Base-by-base conservation (phyloP, 2,329 filamentous ascomycete genomes). In the Echinosphaeria canescens region DNA sequence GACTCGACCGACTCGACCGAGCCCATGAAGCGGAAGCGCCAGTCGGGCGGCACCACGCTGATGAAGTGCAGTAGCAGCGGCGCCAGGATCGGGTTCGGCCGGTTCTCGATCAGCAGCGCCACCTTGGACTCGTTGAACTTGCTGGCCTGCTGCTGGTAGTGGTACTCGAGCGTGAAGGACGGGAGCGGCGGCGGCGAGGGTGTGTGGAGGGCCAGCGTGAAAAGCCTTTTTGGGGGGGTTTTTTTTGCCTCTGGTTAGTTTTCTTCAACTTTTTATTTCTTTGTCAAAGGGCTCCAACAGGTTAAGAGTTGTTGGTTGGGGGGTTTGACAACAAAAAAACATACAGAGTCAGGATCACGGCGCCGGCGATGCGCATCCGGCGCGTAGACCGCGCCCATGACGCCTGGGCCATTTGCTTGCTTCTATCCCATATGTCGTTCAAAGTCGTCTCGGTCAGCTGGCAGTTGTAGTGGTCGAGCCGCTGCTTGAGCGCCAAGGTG, bases 21-120 rank as follows among this genome's bases (percentile, higher is more conserved):
- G 27, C 59, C 59, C 33, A 63, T 48, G 38, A 63, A 61, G 32
- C 58, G 38, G 38, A 63, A 61, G 24, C 51, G 53, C 60, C 60
- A 65, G 37, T 64, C 59, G 5, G 55, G 52, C 2, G 59, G 59
- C 2, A 61, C 53, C 13, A 62, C 55, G 4, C 51, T 43, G 18
- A 58, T 53, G 51, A 62, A 60, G 42, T 62, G 57, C 22, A 61
- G 42, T 15, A 62, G 46, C 30, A 56, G 51, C 3, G 59, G 56
- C 1, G 53, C 54, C 4, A 62, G 51, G 34, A 57, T 53, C 10
- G 57, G 49, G 10, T 59, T 36, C 2, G 51, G 48, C 5, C 56
- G 49, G 10, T 51, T 47, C 42, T 62, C 59, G 35, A 64, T 54
- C n/a, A 64, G 36, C 10, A 64, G 47, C 20, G 59, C 59, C 15